Percentiles rank a stretch among this genome's conserved stretches.
Conservation (phyloP, 257 asterid species). For the Lantana camara region DNA sequence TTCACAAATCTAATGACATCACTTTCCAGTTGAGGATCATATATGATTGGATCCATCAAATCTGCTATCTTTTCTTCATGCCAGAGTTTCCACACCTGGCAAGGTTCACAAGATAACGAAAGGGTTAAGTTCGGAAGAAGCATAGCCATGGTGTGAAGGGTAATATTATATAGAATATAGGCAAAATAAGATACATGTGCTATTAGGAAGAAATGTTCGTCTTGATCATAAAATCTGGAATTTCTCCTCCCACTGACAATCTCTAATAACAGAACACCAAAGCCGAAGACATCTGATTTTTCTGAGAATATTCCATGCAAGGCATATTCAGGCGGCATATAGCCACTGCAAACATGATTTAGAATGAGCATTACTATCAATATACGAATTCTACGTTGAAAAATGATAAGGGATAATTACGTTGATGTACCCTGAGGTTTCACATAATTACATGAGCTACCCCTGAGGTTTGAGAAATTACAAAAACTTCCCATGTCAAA, state of each 20-base stretch:
- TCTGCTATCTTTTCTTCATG: constrained; percentile 24
- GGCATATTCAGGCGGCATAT: constrained; percentile 55
- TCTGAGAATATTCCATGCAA: constrained; percentile 40
- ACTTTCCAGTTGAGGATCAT: constrained; percentile 18
- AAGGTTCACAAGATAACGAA: background rate
- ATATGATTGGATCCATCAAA: constrained; percentile 41
- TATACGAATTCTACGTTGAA: too few species aligned
- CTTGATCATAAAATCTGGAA: constrained; percentile 27
- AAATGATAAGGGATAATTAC: too few species aligned
- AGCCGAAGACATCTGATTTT: constrained; percentile 47
- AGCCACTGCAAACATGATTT: constrained; percentile 38
- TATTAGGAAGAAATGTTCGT: constrained; percentile 36
- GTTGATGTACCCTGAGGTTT: too few species aligned
- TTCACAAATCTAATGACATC: constrained; percentile 43
- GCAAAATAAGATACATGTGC: constrained; percentile 52
- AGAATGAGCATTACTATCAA: background rate
- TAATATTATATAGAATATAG: background rate
- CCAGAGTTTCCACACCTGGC: constrained; percentile 47
- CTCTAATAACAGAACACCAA: constrained; percentile 47
- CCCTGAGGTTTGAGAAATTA: too few species aligned
- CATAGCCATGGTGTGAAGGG: background rate
- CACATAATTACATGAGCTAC: too few species aligned
- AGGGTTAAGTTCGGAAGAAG: background rate
- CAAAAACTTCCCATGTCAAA: too few species aligned
- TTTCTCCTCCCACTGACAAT: constrained; percentile 32